A percentile compares a stretch with the other conserved stretches of the same genome.
Evolutionary conservation across 331 rosid genomes (phyloP).

Genomic region (Ulmus americana): DNA sequence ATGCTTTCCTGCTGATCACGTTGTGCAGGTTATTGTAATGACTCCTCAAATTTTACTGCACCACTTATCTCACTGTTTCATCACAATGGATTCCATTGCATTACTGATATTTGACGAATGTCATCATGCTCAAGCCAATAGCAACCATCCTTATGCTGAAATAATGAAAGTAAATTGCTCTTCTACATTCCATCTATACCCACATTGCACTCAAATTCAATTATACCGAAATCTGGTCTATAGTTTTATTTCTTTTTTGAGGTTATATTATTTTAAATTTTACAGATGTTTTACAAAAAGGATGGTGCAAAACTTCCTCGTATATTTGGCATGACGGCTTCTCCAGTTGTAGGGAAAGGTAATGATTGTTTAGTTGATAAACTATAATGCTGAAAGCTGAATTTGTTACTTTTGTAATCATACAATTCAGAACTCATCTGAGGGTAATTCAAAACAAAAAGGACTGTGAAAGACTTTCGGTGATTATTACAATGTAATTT

Average conservation of each 20-base stretch:
- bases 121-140: conserved; percentile 89
- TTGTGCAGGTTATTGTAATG: conserved; percentile 84
- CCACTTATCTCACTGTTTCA: conserved; percentile 61
- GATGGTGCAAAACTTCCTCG: conserved; percentile 55
- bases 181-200: conserved; percentile 6
- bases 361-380: conserved; percentile 19
- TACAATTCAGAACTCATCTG: conserved; percentile 6
- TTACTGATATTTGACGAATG: conserved; percentile 93
- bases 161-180: conserved; percentile 71
- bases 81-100: conserved; percentile 73
- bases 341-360: conserved; percentile 98
- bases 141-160: conserved; percentile 79
- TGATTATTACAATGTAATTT: too few species aligned
- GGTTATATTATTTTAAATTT: conserved; percentile 21
- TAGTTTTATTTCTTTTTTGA: conserved; percentile 7
- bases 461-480: not conserved
- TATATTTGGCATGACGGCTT: conserved; percentile 97
- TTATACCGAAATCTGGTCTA: not conserved
- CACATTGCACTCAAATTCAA: not conserved
- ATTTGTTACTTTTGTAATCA: conserved; percentile 12
- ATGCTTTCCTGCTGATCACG: conserved; percentile 17
- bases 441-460: not conserved
- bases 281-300: conserved; percentile 49
- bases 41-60: conserved; percentile 67
- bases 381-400: conserved; percentile 1